Evolutionary conservation across 495 filamentous ascomycete species (phyloP), one percentile per base, ranked within the genome.

Genomic region (Pseudevernia furfuracea): DNA sequence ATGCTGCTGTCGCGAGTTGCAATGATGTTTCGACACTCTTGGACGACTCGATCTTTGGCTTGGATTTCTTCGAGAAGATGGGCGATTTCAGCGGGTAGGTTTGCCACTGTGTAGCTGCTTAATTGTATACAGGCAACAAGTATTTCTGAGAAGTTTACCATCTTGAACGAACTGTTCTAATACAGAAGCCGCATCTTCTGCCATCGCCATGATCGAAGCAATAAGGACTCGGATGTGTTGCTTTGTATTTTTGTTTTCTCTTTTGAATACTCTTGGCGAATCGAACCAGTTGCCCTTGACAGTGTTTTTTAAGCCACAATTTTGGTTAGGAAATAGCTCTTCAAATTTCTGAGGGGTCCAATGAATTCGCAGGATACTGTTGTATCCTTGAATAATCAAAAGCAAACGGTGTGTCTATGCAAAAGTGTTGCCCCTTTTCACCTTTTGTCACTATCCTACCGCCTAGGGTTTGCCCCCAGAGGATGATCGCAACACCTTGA

Each of bases 31-130:
- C 88, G 79, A 70, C 86, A 89, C 43, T 92, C 89, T 68, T 88
- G 81, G 70, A 92, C 87, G 46, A 83, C 75, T 61, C 84, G 84
- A 71, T 98, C 93, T 76, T 97, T 97, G 64, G 91, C 89, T 70
- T 87, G 84, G 38, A 97, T 91, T 76, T 98, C 94, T 71, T 97
- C 94, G 74, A 96, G 89, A 68, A 96, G 79, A 78, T 96, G 93
- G 41, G 86, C 85, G 62, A 97, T 89, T 75, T 98, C 94, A 17
- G 88, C 88, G 23, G 94, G 92, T 11, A 97, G 81, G 70, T 97
- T 97, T 38, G 92, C 89, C 37, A 88, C 87, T 80, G 77, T 71
- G 19, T 36, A 30, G 14, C 21, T 30, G 38, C 46, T 73, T n/a
- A 68, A 67, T 66, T 37, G 60, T 34, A 4, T 55, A 37, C 17